Percentiles rank a stretch among this genome's conserved stretches.
phyloP scores from a whole-genome alignment of 805 yeast genomes.

The Ogataea nitratoaversa region DNA sequence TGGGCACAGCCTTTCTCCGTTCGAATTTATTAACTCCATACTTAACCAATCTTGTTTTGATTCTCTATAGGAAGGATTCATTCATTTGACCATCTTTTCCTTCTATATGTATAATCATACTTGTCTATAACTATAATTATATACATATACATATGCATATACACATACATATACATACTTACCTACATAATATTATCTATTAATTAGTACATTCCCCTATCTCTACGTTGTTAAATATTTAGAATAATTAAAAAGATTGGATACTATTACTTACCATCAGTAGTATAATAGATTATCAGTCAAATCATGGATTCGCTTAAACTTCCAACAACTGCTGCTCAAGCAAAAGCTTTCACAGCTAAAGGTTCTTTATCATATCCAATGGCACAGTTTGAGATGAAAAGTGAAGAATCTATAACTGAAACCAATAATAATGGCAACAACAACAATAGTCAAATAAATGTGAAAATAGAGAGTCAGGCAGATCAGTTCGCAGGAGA shows the following conservation, averaged over 20 bases:
- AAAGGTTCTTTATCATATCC: conserved; percentile 63
- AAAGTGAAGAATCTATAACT: conserved; percentile 15
- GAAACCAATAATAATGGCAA: not conserved
- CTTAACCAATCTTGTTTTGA: no score
- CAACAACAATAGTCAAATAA: conserved; percentile 3
- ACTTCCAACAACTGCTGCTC: conserved; percentile 73
- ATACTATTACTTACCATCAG: no score
- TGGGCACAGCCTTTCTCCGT: conserved; percentile 1
- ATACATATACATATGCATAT: not conserved
- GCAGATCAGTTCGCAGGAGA: not conserved
- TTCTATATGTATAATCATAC: not conserved
- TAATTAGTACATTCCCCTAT: not conserved
- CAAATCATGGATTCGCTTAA: conserved; percentile 69
- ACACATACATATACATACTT: not conserved
- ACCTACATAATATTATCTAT: not conserved
- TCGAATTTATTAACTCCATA: not conserved
- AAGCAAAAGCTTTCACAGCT: conserved; percentile 69
- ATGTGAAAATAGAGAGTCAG: conserved; percentile 9
- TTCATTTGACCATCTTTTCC: conserved; percentile 27
- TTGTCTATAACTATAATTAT: not conserved
- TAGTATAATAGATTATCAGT: no score
- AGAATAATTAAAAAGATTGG: no score
- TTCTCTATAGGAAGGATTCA: conserved; percentile 22
- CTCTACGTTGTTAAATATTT: no score
- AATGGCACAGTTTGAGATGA: conserved; percentile 36